Base-by-base conservation (phyloP, 768 basidiomycete species). In the Suillus sp. region DNA sequence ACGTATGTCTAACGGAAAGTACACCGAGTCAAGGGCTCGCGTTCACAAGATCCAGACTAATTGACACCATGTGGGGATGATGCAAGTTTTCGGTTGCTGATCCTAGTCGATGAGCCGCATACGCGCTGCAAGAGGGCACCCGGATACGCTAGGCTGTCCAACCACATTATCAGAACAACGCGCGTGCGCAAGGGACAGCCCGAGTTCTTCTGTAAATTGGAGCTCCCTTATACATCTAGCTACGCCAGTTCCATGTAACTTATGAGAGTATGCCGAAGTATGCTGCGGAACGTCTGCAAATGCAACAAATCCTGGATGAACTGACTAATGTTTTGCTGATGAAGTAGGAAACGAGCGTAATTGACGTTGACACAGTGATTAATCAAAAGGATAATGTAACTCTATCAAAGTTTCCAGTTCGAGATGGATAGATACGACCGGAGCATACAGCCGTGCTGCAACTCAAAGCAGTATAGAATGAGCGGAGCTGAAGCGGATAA, bases 401-500 rank as follows among this genome's bases (percentile, higher is more conserved):
- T 25, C 13, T 25, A 25, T 48, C 25, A 27, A 27, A 48, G 47
- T 25, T 48, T 48, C 47, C 22, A 35, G 88, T 45, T 88, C 82
- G 66, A 98, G 90, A 90, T 37, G 89, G 92, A 69, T 96, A 38
- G 95, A 95, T 64, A 97, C 84, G 65, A 93, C 93, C 9, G 95
- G 93, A 25, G 90, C 85, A 75, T 96, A 88, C n/a, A 99, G 85
- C 65, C 80, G 82, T 14, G 93, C 96, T 1, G 96, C 93, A 16
- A 96, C 86, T 65, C 96, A 91, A 45, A 96, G 97, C 62, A 98
- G 83, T 64, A 98, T 80, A 42, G 95, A 93, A 79, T 97, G 97
- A 62, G 93, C 93, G 54, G 89, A 85, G 4, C 95, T 93, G 0
- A 96, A 93, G 68, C 96, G 96, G 13, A 95, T 86, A 32, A 93